Percentiles rank a stretch among this genome's conserved stretches.
Evolutionary conservation across 1,284 basidiomycete species (phyloP).

Genomic region (Wallemia ichthyophaga): DNA sequence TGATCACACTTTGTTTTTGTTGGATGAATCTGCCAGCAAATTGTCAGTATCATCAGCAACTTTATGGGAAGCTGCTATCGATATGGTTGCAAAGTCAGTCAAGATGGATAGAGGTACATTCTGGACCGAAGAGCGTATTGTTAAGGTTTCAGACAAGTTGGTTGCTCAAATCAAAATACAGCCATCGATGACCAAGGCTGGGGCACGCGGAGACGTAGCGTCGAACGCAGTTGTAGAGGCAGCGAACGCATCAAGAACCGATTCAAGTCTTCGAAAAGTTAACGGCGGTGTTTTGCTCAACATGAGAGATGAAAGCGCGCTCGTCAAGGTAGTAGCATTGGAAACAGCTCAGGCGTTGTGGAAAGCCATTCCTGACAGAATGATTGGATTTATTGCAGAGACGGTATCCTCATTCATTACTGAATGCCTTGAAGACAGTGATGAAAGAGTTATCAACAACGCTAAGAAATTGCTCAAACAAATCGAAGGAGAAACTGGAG

Average conservation of each 20-base stretch:
- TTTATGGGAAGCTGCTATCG: slow-evolving; percentile 36
- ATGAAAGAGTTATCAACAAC: slow-evolving; percentile 16
- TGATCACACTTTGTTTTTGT: slow-evolving; percentile 24
- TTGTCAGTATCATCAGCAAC: slow-evolving; percentile 11
- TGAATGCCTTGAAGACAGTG: slow-evolving; percentile 21
- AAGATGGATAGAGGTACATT: slow-evolving; percentile 38
- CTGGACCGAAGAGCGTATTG: slow-evolving; percentile 18
- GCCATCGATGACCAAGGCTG: slow-evolving; percentile 27
- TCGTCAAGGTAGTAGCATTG: slow-evolving; percentile 36
- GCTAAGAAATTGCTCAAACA: slow-evolving; percentile 17
- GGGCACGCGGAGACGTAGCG: slow-evolving; percentile 35
- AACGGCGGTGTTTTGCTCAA: background rate
- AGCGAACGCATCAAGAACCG: slow-evolving; percentile 39
- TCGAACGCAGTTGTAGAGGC: slow-evolving; percentile 50
- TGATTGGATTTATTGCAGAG: slow-evolving; percentile 22
- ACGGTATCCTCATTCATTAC: slow-evolving; percentile 21
- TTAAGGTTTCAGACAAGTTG: slow-evolving; percentile 19
- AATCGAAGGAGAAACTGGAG: slow-evolving; percentile 18
- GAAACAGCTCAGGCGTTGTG: slow-evolving; percentile 40
- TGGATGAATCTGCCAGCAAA: slow-evolving; percentile 22
- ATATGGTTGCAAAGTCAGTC: slow-evolving; percentile 37
- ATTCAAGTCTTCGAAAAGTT: background rate
- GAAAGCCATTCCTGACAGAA: slow-evolving; percentile 29
- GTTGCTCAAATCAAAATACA: slow-evolving; percentile 23
- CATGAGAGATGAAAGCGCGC: slow-evolving; percentile 25